A percentile compares a stretch with the other conserved stretches of the same genome.
Evolutionary conservation across 345 rosid species (phyloP).

Genomic region (Rhizophora apiculata): DNA sequence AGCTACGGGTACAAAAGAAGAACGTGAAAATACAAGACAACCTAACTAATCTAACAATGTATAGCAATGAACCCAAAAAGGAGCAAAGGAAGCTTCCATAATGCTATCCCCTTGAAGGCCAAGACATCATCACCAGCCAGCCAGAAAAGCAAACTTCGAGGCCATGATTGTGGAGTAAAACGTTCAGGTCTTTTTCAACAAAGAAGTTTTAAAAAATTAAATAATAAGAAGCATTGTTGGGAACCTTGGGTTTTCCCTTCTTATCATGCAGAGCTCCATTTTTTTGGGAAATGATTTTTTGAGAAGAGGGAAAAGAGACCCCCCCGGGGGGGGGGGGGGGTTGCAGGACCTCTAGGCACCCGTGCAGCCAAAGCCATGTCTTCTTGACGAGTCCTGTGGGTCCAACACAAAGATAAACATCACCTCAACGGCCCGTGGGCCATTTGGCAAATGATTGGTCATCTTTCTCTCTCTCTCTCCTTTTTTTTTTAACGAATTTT

Average conservation of each 20-base stretch:
- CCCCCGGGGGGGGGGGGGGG: not conserved
- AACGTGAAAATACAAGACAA: not conserved
- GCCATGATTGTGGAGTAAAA: conserved; percentile 28
- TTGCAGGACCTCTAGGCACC: conserved; percentile 6
- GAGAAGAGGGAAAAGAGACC: too few species aligned
- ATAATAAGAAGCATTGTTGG: not conserved
- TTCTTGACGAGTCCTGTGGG: not conserved
- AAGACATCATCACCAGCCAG: conserved; percentile 10
- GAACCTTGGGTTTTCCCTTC: conserved; percentile 22
- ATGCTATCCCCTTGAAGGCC: conserved; percentile 20
- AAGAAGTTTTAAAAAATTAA: not conserved
- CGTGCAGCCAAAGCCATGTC: conserved; percentile 19
- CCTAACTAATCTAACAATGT: not conserved
- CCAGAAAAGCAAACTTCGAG: conserved; percentile 4
- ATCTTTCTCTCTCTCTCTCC: too few species aligned
- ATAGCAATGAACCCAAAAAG: conserved; percentile 16
- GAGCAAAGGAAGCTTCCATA: conserved; percentile 2
- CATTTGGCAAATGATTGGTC: too few species aligned
- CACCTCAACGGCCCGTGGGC: too few species aligned
- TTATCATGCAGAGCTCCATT: too few species aligned
- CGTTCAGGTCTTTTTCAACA: not conserved
- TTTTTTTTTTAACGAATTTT: too few species aligned
- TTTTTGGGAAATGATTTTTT: not conserved
- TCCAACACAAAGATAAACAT: not conserved
- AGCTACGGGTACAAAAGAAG: not conserved